phyloP scores from a whole-genome alignment of 1,139 yeast genomes.

The Saccharomyces uvarum region DNA sequence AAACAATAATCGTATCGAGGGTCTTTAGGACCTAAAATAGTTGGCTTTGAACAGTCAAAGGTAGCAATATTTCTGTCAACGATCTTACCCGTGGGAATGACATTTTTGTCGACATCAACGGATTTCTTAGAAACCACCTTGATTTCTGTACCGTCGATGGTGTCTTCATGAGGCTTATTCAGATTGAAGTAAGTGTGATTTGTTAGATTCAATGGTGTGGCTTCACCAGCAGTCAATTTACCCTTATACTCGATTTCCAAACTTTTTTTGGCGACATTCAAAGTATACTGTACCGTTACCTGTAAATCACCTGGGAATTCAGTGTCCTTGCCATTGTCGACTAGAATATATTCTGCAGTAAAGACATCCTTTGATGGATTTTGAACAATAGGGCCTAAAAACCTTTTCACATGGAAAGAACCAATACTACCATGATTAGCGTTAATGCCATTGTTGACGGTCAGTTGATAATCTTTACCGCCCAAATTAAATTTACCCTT shows the following conservation, averaged over 20 bases:
- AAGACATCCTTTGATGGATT: slow-evolving; percentile 30
- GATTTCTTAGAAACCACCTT: slow-evolving; percentile 30
- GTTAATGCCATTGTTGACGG: slow-evolving; percentile 35
- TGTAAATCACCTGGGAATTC: slow-evolving; percentile 23
- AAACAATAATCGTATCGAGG: slow-evolving; percentile 48
- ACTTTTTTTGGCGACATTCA: slow-evolving; percentile 26
- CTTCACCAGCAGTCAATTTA: slow-evolving; percentile 35
- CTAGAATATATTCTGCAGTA: slow-evolving; percentile 36
- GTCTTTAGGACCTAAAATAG: slow-evolving; percentile 16
- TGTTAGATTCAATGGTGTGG: slow-evolving; percentile 52
- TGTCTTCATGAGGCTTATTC: slow-evolving; percentile 27
- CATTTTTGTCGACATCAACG: slow-evolving; percentile 38
- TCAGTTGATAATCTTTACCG: slow-evolving; percentile 38
- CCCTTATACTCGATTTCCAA: slow-evolving; percentile 45
- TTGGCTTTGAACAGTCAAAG: slow-evolving; percentile 14
- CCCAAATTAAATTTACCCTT: slow-evolving; percentile 40
- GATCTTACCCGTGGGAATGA: slow-evolving; percentile 48
- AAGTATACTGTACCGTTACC: slow-evolving; percentile 17
- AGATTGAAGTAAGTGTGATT: slow-evolving; percentile 58
- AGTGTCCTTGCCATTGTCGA: slow-evolving; percentile 33
- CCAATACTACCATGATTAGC: slow-evolving; percentile 47
- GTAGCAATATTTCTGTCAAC: slow-evolving; percentile 28
- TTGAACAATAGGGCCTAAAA: slow-evolving; percentile 45
- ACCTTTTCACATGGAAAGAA: slow-evolving; percentile 46
- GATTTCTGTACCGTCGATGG: slow-evolving; percentile 26